phyloP scores from a whole-genome alignment of 768 basidiomycete genomes.

The Lyophyllum atratum region DNA sequence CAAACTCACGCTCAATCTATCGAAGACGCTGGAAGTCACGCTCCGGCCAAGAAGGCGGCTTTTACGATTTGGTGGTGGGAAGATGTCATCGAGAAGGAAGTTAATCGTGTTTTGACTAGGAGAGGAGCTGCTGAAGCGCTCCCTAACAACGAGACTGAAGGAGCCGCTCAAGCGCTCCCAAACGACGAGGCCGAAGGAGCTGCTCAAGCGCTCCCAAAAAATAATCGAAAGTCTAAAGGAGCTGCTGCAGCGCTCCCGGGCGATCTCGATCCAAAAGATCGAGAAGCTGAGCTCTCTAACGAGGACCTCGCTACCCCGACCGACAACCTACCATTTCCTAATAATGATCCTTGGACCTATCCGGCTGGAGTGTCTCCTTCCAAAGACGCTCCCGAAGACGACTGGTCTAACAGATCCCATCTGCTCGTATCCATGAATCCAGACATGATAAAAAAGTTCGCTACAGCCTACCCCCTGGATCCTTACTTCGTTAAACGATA shows the following conservation, averaged over 20 bases:
- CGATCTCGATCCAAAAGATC: no score
- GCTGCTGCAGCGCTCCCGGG: no score
- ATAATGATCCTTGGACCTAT: neutral
- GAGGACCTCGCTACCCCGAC: neutral
- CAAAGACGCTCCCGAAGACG: neutral
- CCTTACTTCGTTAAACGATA: neutral
- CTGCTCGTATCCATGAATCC: neutral
- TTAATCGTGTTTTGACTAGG: neutral
- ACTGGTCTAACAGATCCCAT: neutral
- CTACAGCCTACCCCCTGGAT: neutral
- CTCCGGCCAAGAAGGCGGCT: constrained; percentile 20
- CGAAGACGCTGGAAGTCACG: neutral
- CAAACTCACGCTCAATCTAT: neutral
- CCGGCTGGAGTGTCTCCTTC: neutral
- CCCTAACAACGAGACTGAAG: neutral
- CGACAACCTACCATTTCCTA: neutral
- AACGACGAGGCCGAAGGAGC: neutral
- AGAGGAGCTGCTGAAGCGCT: neutral
- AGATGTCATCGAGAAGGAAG: constrained; percentile 18
- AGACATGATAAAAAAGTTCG: neutral
- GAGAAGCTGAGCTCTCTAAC: no score
- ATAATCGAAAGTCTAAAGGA: neutral
- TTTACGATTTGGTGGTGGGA: constrained; percentile 20
- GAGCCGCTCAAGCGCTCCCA: no score
- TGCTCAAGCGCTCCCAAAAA: no score